Conservation (phyloP, 1,284 basidiomycete species). For the Heterobasidion irregulare region DNA sequence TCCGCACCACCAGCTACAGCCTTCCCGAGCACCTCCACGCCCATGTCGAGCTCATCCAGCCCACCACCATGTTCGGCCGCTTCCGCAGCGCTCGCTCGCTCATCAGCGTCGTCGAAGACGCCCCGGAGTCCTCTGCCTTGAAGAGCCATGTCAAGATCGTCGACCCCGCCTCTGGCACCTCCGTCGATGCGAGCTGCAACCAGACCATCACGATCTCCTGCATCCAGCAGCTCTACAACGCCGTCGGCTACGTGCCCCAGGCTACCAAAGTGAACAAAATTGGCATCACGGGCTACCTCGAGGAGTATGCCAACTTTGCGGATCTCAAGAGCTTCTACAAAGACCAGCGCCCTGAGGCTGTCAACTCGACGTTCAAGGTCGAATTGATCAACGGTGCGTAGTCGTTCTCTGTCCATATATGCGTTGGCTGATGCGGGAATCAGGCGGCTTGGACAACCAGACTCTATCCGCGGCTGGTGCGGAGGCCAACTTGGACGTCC, state of each 20-base stretch:
- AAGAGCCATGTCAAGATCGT: too few relatives aligned
- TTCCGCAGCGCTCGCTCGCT: slow-evolving; percentile 38
- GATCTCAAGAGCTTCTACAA: slow-evolving; percentile 30
- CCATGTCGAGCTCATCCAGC: slow-evolving; percentile 67
- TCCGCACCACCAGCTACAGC: slow-evolving; percentile 64
- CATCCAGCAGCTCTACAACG: slow-evolving; percentile 42
- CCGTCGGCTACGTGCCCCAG: slow-evolving; percentile 31
- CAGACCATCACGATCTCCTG: slow-evolving; percentile 19
- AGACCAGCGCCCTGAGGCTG: slow-evolving; percentile 22
- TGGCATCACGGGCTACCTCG: slow-evolving; percentile 47
- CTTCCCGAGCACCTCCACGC: slow-evolving; percentile 51
- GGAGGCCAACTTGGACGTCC: slow-evolving; percentile 69
- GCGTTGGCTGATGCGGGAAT: slow-evolving; percentile 15
- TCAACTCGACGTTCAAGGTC: slow-evolving; percentile 35
- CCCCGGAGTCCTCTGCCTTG: too few relatives aligned
- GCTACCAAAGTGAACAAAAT: slow-evolving; percentile 36
- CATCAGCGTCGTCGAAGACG: not conserved
- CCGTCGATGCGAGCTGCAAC: slow-evolving; percentile 36
- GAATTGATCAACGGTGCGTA: slow-evolving; percentile 21
- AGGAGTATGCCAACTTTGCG: slow-evolving; percentile 45
- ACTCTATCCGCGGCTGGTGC: slow-evolving; percentile 40
- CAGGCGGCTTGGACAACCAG: slow-evolving; percentile 58
- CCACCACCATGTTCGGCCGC: slow-evolving; percentile 64
- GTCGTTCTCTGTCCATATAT: not conserved
- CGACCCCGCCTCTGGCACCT: slow-evolving; percentile 25